phyloP scores from a whole-genome alignment of 1,284 basidiomycete genomes.

The Austropuccinia psidii region DNA sequence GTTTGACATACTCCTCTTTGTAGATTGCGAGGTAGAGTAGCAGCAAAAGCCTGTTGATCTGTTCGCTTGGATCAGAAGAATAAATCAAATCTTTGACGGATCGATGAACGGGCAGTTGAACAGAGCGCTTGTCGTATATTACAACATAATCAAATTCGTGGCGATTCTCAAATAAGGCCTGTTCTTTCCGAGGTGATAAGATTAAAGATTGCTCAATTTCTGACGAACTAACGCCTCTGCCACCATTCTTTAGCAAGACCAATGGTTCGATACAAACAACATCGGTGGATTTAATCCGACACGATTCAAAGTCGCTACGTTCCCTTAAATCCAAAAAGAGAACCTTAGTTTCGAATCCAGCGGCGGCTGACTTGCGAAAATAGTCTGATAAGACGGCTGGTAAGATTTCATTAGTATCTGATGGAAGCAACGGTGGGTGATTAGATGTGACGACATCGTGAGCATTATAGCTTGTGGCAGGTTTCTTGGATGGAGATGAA shows the following conservation, averaged over 20 bases:
- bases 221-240: slow-evolving; percentile 58
- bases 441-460: background rate
- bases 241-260: slow-evolving; percentile 63
- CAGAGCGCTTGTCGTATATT: slow-evolving; percentile 70
- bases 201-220: slow-evolving; percentile 69
- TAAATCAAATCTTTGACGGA: slow-evolving; percentile 35
- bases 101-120: slow-evolving; percentile 50
- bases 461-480: background rate
- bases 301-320: slow-evolving; percentile 64
- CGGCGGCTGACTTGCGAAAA: slow-evolving; percentile 14
- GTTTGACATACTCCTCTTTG: slow-evolving; percentile 64
- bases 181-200: slow-evolving; percentile 64
- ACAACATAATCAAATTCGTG: slow-evolving; percentile 85
- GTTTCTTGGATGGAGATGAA: slow-evolving; percentile 4
- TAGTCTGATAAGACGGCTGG: slow-evolving; percentile 30
- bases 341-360: slow-evolving; percentile 51
- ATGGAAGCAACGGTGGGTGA: background rate
- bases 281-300: slow-evolving; percentile 62
- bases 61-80: slow-evolving; percentile 13
- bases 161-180: slow-evolving; percentile 65
- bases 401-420: slow-evolving; percentile 21
- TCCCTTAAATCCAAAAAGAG: slow-evolving; percentile 75
- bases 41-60: slow-evolving; percentile 54
- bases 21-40: slow-evolving; percentile 62
- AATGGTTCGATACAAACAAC: slow-evolving; percentile 79